These are phyloP conservation scores for Fusarium anthophilum DNA, from an alignment of 2,329 filamentous ascomycete species.

Conservation along the genomic window DNA sequence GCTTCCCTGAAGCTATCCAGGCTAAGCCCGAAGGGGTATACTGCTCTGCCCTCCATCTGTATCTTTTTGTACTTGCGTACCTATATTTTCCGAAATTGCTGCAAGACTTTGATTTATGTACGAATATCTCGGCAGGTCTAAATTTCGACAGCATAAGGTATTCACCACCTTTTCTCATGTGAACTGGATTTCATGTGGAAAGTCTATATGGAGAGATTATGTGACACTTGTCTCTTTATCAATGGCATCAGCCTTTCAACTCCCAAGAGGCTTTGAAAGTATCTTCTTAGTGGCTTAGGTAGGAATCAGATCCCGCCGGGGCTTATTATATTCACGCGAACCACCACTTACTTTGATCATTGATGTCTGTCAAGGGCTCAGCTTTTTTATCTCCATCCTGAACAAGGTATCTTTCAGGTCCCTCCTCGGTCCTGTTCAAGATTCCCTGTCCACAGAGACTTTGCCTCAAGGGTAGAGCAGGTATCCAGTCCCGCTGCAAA, in stretches of 20 bases:
- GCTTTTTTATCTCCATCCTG: not conserved
- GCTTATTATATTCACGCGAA: not conserved
- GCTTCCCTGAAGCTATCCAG: slow-evolving; percentile 28
- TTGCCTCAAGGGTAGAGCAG: not conserved
- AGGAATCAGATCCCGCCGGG: not conserved
- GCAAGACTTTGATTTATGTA: not conserved
- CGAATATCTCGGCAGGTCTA: not conserved
- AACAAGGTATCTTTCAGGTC: not conserved
- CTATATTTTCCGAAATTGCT: slow-evolving; percentile 5
- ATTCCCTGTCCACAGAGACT: not conserved
- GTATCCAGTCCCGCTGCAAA: not conserved
- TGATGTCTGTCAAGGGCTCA: not conserved
- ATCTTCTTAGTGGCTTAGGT: not conserved
- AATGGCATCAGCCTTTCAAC: not conserved
- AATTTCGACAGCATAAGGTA: not conserved
- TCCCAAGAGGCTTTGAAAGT: not conserved
- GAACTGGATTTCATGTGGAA: not conserved
- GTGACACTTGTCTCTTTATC: not conserved
- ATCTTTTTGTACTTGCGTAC: slow-evolving; percentile 8
- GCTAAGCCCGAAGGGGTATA: slow-evolving; percentile 22
- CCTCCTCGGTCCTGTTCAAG: not conserved
- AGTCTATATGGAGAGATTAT: not conserved
- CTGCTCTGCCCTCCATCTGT: not conserved
- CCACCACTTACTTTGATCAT: not conserved
- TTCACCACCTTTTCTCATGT: not conserved